These are phyloP conservation scores for Neoscytalidium dimidiatum DNA, from an alignment of 2,329 filamentous ascomycete genomes.

Conservation along the genomic window DNA sequence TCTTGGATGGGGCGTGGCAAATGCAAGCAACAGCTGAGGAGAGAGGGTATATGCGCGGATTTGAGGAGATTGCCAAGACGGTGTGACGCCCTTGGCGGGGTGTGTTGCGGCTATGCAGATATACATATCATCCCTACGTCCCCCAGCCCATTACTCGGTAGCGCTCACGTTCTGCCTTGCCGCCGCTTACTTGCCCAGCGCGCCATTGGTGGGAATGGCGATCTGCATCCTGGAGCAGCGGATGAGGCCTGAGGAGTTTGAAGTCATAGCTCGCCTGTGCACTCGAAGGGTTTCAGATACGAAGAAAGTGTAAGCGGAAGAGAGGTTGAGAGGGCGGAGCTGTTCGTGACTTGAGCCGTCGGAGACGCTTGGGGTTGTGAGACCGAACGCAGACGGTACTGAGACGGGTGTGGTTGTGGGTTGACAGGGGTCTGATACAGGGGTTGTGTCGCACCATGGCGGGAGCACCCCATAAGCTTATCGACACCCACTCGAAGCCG, in stretches of 20 bases:
- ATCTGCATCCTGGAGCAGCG: background rate
- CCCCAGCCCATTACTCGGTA: no score
- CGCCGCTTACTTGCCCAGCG: background rate
- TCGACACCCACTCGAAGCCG: background rate
- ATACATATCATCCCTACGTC: background rate
- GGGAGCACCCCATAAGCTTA: background rate
- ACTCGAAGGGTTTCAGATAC: background rate
- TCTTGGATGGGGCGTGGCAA: background rate
- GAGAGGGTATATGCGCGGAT: background rate
- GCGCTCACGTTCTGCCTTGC: background rate
- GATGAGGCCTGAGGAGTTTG: background rate
- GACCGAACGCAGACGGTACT: conserved; percentile 14
- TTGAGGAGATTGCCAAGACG: conserved; percentile 3
- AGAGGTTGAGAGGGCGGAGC: background rate
- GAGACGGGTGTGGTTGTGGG: conserved; percentile 1
- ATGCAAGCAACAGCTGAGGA: background rate
- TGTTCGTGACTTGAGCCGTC: background rate
- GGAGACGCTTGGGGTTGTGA: background rate
- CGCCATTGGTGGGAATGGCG: background rate
- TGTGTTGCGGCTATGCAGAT: background rate
- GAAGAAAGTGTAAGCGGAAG: background rate
- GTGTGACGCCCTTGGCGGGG: background rate
- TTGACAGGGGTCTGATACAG: conserved; percentile 10
- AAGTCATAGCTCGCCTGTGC: background rate
- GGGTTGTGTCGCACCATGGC: background rate